Evolutionary conservation across 2,329 filamentous ascomycete species (phyloP), one percentile per base, ranked within the genome.

Genomic region (Aspergillus sp.): DNA sequence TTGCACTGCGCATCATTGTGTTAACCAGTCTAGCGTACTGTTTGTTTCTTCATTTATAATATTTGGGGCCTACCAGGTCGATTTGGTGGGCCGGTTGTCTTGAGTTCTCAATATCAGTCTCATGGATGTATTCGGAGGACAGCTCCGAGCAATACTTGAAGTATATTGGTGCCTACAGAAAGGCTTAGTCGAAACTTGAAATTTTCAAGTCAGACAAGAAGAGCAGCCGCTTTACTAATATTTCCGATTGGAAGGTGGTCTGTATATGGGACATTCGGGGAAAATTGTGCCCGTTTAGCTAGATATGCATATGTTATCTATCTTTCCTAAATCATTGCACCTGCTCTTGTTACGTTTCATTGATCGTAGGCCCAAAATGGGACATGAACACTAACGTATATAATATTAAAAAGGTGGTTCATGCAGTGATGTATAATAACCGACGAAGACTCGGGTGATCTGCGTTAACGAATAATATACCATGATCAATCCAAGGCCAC

Each of bases 1-100:
- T 52, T 56, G 55, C 46, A 56, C 55, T 53, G 50, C 57, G 55
- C 59, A 55, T 53, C 63, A 64, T 60, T 61, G 52, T 43, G 61
- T 64, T 66, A 63, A 64, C 66, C 58, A 55, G 63, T 60, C 62
- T 62, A 64, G 64, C 64, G 65, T 65, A 56, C 48, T 65, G 41
- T 49, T 58, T 62, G 33, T 56, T 62, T 60, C 56, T 61, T 60
- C 44, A 49, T 51, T 56, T 62, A 64, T 62, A 62, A 46, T 61
- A 40, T 39, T 52, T 58, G 52, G 55, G 40, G 55, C 55, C 57
- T 52, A 52, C 46, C 52, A 55, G 49, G 52, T 55, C 52, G 48
- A 56, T 45, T 11, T 55, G 37, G 43, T 59, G 55, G 41, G 31
- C 35, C 47, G 21, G 39, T 60, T 56, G 57, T 53, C 39, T 59